A percentile compares a stretch with the other conserved stretches of the same genome.
Evolutionary conservation across 1,139 yeast genomes (phyloP).

Genomic region (Pneumocystis oryctolagi): DNA sequence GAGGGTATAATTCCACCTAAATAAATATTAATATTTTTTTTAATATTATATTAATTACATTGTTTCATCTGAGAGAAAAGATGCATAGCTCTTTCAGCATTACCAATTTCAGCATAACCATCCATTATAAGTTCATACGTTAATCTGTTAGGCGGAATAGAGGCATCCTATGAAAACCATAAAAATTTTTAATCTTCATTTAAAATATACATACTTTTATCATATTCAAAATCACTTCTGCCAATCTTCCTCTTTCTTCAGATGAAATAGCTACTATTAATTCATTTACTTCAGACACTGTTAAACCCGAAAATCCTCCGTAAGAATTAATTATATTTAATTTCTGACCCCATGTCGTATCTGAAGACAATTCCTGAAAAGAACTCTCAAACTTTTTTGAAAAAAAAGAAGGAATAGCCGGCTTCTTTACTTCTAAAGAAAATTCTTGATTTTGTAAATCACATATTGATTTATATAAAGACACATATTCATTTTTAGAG

Average conservation of each 20-base stretch:
- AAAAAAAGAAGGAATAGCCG: not conserved
- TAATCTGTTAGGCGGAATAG: conserved; percentile 4
- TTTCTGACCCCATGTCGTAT: conserved; percentile 33
- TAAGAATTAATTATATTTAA: not conserved
- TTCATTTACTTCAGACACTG: conserved; percentile 2
- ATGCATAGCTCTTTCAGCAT: conserved; percentile 5
- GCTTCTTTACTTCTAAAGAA: not conserved
- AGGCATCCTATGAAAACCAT: not conserved
- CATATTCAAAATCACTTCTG: not conserved
- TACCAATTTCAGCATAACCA: conserved; percentile 6
- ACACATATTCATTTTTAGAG: not conserved
- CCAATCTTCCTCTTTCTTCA: not conserved
- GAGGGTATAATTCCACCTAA: conserved; percentile 7
- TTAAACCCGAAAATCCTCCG: not conserved
- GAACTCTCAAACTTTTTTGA: not conserved
- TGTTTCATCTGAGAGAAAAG: conserved; percentile 3
- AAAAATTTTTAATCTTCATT: not conserved
- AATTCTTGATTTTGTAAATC: not conserved
- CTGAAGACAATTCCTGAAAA: not conserved
- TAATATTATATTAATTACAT: not conserved
- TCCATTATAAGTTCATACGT: conserved; percentile 11
- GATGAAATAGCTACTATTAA: conserved; percentile 5
- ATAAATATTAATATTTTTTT: not conserved
- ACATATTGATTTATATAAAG: not conserved
- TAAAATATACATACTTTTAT: not conserved